Evolutionary conservation across 768 basidiomycete genomes (phyloP).

Genomic region (Rhodotorula kratochvilovae): DNA sequence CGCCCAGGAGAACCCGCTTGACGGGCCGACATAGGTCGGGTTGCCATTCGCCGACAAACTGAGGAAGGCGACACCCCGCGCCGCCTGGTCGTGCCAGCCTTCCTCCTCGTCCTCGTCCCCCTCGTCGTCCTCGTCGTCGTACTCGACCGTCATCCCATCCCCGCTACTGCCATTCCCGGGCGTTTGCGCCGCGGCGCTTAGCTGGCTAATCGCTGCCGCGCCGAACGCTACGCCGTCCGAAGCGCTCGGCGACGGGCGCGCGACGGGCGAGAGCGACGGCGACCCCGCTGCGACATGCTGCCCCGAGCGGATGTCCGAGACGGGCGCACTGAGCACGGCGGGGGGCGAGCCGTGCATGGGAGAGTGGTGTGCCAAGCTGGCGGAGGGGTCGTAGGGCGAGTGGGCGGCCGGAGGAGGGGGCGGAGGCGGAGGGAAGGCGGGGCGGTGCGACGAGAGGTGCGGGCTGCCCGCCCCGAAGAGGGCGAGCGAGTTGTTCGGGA

Average conservation of each 20-base stretch:
- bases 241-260: not conserved
- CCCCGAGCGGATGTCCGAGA: not conserved
- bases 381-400: not conserved
- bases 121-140: not conserved
- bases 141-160: not conserved
- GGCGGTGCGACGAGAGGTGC: not conserved
- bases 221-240: no score
- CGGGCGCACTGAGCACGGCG: not conserved
- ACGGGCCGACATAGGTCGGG: conserved; percentile 30
- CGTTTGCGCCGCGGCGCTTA: not conserved
- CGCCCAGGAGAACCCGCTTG: conserved; percentile 28
- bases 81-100: conserved; percentile 13
- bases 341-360: no score
- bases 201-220: no score
- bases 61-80: conserved; percentile 25
- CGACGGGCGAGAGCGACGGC: not conserved
- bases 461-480: not conserved
- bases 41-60: conserved; percentile 13
- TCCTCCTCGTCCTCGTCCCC: conserved; percentile 3
- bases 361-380: not conserved
- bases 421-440: not conserved
- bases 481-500: not conserved
- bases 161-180: not conserved
- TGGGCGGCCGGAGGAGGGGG: not conserved
- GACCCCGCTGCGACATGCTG: not conserved